Evolutionary conservation across 305 asterid species (phyloP).

Genomic region (Fraxinus angustifolia): DNA sequence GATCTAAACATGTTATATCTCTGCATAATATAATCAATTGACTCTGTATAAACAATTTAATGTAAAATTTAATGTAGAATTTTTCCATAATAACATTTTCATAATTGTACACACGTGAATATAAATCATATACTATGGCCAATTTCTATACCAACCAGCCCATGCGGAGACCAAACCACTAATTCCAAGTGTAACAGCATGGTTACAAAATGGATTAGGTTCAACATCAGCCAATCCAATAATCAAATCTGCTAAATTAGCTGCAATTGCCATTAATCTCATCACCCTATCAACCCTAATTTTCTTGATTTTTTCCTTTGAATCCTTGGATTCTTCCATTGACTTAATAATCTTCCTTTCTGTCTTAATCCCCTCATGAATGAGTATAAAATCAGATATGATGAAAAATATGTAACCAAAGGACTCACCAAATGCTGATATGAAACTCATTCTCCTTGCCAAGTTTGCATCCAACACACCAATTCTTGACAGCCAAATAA

Average conservation of each 20-base stretch:
- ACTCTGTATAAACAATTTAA: neutral
- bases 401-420: slow-evolving; percentile 73
- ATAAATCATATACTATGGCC: slow-evolving; percentile 49
- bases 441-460: slow-evolving; percentile 66
- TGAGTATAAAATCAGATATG: slow-evolving; percentile 52
- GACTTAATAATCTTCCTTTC: slow-evolving; percentile 36
- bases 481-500: slow-evolving; percentile 76
- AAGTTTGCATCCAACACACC: slow-evolving; percentile 60
- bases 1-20: neutral
- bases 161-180: slow-evolving; percentile 94
- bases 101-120: neutral
- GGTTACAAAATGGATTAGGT: slow-evolving; percentile 86
- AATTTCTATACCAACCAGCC: slow-evolving; percentile 98
- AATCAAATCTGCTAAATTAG: slow-evolving; percentile 75
- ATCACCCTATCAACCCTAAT: slow-evolving; percentile 74
- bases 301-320: slow-evolving; percentile 27
- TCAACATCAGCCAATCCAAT: slow-evolving; percentile 84
- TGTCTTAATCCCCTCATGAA: slow-evolving; percentile 51
- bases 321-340: slow-evolving; percentile 24
- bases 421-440: slow-evolving; percentile 92
- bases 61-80: neutral
- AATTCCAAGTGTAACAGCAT: slow-evolving; percentile 75
- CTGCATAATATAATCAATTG: neutral
- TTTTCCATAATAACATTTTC: neutral
- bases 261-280: slow-evolving; percentile 88